Base-by-base conservation (phyloP, 2,329 filamentous ascomycete species). In the Corniculantispora saksenae region DNA sequence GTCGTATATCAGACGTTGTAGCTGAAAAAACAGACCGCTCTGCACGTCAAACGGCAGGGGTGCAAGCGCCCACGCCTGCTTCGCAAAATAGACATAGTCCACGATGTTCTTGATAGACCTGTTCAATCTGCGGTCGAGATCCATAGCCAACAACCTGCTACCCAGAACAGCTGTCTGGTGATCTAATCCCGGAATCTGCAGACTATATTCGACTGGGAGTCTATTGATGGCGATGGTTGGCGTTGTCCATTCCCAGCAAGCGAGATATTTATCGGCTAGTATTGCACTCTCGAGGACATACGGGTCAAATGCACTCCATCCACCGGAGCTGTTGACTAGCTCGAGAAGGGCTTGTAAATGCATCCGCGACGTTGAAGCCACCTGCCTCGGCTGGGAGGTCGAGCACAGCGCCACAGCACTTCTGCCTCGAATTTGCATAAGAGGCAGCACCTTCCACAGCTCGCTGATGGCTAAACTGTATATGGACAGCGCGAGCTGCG, bases 271-370 rank as follows among this genome's bases (percentile, higher is more conserved):
- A 27, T 66, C 67, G 3, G 50, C 66, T 1, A 68, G 43, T 19
- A 67, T 63, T 6, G 56, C 38, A 40, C 66, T 67, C 32, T 68
- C 67, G 1, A 67, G 58, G 13, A 68, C 55, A 23, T 67, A 68
- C 13, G 55, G 59, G 48, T 67, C 63, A 35, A 67, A 58, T 5
- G 58, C 6, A 15, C 50, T 7, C 67, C 67, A 68, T 2, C 66
- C 67, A 17, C 67, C 67, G n/a, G 60, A 47, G 21, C 43, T 38
- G 8, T 60, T 56, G 9, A 68, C 63, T 13, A 67, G 35, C 35
- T 43, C 27, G 23, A 67, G 19, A 32, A 68, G 43, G 23, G 66
- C 63, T 19, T 40, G 51, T n/a, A 67, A 29, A 45, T 68, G 65
- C 12, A 53, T 60, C 7, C 60, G 55, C 12, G 54, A 25, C 21